Percentiles rank a stretch among this genome's conserved stretches.
These are phyloP conservation scores for Combretum micranthum DNA, from an alignment of 345 rosid genomes.

Conservation along the genomic window DNA sequence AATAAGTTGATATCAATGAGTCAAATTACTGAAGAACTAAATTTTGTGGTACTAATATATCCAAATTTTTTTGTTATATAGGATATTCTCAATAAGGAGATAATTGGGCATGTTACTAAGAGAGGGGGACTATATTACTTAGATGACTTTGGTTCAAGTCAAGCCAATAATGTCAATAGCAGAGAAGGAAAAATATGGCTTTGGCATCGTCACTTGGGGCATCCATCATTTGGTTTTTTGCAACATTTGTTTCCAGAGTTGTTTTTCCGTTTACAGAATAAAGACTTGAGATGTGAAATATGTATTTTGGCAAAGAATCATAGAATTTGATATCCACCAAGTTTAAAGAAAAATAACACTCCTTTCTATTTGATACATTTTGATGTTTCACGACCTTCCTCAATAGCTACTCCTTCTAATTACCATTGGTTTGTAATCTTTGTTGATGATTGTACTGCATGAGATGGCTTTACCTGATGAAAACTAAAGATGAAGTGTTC, in stretches of 20 bases:
- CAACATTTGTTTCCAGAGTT: not conserved
- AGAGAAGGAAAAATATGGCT: not conserved
- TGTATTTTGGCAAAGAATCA: not conserved
- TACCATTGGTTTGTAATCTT: not conserved
- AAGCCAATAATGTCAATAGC: too few relatives aligned
- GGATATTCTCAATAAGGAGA: conserved; percentile 5
- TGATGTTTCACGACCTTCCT: conserved; percentile 1
- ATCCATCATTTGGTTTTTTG: not conserved
- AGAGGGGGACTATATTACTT: not conserved
- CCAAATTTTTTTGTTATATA: too few relatives aligned
- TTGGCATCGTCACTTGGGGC: not conserved
- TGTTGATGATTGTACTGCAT: not conserved
- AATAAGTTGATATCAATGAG: not conserved
- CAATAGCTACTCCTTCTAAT: not conserved
- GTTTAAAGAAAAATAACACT: not conserved
- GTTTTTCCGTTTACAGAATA: not conserved
- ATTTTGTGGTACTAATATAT: conserved; percentile 3
- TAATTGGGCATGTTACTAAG: conserved; percentile 5
- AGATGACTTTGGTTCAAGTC: not conserved
- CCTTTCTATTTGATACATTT: not conserved
- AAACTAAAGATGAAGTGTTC: conserved; percentile 1
- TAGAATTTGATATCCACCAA: not conserved
- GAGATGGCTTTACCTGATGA: conserved; percentile 3
- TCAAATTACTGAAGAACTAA: not conserved
- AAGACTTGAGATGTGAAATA: not conserved